Evolutionary conservation across 2,329 filamentous ascomycete genomes (phyloP).

Genomic region (Hypoxylon sp.): DNA sequence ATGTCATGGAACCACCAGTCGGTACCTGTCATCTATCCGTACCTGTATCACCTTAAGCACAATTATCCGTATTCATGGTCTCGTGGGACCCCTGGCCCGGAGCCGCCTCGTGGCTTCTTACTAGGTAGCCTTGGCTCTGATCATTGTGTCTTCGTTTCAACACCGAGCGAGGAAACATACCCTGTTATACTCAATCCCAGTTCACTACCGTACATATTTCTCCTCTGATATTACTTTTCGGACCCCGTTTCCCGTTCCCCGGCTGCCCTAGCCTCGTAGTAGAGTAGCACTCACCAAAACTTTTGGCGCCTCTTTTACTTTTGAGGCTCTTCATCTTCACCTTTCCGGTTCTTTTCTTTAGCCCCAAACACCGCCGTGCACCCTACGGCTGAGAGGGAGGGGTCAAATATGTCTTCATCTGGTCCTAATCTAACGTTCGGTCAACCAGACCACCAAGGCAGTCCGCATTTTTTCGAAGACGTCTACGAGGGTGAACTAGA

Average conservation of each 20-base stretch:
- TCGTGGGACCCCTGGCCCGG: conserved; percentile 39
- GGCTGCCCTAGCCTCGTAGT: conserved; percentile 33
- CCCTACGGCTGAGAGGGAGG: conserved; percentile 31
- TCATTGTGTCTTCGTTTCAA: conserved; percentile 36
- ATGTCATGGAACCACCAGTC: conserved; percentile 34
- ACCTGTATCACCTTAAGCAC: conserved; percentile 18
- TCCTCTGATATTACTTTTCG: conserved; percentile 31
- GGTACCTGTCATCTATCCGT: conserved; percentile 29
- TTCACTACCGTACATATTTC: conserved; percentile 17
- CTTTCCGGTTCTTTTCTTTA: conserved; percentile 32
- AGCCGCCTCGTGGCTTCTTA: conserved; percentile 36
- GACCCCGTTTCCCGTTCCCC: conserved; percentile 27
- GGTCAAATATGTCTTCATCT: conserved; percentile 49
- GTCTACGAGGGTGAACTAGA: conserved; percentile 58
- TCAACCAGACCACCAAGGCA: conserved; percentile 49
- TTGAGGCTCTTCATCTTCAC: conserved; percentile 32
- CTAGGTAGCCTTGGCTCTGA: conserved; percentile 22
- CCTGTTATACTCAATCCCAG: conserved; percentile 30
- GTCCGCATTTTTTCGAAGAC: conserved; percentile 58
- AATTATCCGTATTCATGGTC: conserved; percentile 31
- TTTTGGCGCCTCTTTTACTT: conserved; percentile 31
- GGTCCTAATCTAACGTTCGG: conserved; percentile 52
- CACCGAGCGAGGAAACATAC: conserved; percentile 20
- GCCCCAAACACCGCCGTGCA: conserved; percentile 19
- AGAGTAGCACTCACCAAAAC: conserved; percentile 39